phyloP scores from a whole-genome alignment of 2,329 filamentous ascomycete genomes.

The Esteya vermicola region DNA sequence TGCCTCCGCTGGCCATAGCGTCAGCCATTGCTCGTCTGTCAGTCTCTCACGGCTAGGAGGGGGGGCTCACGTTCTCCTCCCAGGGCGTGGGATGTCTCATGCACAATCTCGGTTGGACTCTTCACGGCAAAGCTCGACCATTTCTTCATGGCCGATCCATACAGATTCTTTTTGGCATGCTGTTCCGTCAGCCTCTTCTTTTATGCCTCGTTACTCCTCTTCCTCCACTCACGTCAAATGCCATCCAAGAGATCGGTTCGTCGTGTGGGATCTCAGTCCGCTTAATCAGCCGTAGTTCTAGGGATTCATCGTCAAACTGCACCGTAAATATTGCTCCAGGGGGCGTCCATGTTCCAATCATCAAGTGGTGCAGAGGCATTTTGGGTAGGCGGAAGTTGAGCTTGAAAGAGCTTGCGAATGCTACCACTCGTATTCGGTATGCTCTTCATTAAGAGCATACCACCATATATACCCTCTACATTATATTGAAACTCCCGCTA shows the following conservation, averaged over 20 bases:
- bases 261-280: slow-evolving; percentile 68
- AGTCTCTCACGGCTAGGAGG: neutral
- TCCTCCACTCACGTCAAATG: slow-evolving; percentile 57
- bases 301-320: slow-evolving; percentile 68
- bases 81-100: slow-evolving; percentile 61
- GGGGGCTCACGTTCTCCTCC: slow-evolving; percentile 52
- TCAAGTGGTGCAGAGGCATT: slow-evolving; percentile 74
- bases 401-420: too few relatives aligned
- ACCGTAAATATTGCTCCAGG: slow-evolving; percentile 85
- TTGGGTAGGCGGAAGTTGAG: too few relatives aligned
- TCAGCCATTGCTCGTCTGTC: neutral
- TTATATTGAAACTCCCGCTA: too few relatives aligned
- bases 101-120: slow-evolving; percentile 60
- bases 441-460: too few relatives aligned
- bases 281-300: slow-evolving; percentile 63
- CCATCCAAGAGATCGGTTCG: slow-evolving; percentile 90
- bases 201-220: neutral
- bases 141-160: slow-evolving; percentile 86
- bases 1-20: slow-evolving; percentile 43
- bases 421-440: too few relatives aligned
- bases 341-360: slow-evolving; percentile 85
- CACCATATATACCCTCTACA: too few relatives aligned
- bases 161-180: slow-evolving; percentile 73
- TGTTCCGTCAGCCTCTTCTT: slow-evolving; percentile 21
- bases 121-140: slow-evolving; percentile 73